phyloP scores from a whole-genome alignment of 768 basidiomycete species.

The Tricholoma saponaceum region DNA sequence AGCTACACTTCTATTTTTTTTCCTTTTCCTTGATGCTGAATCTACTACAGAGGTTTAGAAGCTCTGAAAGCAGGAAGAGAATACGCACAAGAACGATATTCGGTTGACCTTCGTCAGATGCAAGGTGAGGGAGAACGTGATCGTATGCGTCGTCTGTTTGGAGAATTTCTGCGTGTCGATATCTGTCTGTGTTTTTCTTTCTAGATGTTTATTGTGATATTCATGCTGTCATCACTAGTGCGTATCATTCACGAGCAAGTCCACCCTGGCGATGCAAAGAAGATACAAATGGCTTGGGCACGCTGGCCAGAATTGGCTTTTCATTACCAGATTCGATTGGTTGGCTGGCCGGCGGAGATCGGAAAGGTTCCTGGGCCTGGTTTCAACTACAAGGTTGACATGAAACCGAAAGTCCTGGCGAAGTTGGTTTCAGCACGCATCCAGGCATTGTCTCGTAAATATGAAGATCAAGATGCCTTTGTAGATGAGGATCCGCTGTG shows the following conservation, averaged over 20 bases:
- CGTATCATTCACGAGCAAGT: background rate
- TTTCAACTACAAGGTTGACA: background rate
- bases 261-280: too few relatives aligned
- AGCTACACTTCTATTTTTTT: too few relatives aligned
- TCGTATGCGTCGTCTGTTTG: too few relatives aligned
- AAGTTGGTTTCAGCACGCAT: background rate
- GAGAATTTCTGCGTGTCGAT: too few relatives aligned
- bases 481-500: background rate
- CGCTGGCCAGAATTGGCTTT: background rate
- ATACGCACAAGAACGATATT: too few relatives aligned
- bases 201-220: background rate
- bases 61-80: too few relatives aligned
- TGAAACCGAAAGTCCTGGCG: background rate
- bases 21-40: too few relatives aligned
- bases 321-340: background rate
- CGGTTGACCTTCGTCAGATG: too few relatives aligned
- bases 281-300: background rate
- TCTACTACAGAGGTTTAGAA: too few relatives aligned
- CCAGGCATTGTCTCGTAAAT: background rate
- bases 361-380: too few relatives aligned
- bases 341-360: background rate
- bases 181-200: background rate
- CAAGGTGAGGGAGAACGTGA: too few relatives aligned
- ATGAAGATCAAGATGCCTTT: background rate
- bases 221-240: background rate